phyloP scores from a whole-genome alignment of 1,284 basidiomycete species.

The Rhodotorula sp. region DNA sequence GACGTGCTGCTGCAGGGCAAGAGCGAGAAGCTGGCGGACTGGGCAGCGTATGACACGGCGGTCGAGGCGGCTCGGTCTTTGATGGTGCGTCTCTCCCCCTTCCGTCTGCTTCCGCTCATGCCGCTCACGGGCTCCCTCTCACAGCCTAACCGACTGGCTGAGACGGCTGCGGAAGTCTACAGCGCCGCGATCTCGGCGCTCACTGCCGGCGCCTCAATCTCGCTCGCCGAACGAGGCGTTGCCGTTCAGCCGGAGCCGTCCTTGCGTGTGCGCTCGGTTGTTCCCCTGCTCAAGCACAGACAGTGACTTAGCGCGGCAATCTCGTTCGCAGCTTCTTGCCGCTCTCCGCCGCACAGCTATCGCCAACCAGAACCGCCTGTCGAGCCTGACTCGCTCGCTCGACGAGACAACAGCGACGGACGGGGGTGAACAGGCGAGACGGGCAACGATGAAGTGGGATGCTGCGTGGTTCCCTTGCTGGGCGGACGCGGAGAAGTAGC shows the following conservation, averaged over 20 bases:
- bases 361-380: no score
- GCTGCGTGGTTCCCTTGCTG: no score
- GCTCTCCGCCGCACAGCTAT: no score
- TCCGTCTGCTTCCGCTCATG: background rate
- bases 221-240: constrained; percentile 1
- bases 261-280: background rate
- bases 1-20: background rate
- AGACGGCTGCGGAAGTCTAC: background rate
- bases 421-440: no score
- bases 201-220: background rate
- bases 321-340: no score
- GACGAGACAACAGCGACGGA: no score
- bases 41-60: background rate
- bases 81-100: background rate
- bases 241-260: background rate
- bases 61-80: background rate
- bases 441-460: no score
- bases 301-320: background rate
- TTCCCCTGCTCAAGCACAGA: no score
- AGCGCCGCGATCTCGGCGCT: background rate
- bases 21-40: background rate
- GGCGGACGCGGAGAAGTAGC: no score
- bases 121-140: background rate
- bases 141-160: background rate
- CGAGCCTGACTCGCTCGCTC: no score